phyloP scores from a whole-genome alignment of 768 basidiomycete species.

The Phaeolepiota aurea region DNA sequence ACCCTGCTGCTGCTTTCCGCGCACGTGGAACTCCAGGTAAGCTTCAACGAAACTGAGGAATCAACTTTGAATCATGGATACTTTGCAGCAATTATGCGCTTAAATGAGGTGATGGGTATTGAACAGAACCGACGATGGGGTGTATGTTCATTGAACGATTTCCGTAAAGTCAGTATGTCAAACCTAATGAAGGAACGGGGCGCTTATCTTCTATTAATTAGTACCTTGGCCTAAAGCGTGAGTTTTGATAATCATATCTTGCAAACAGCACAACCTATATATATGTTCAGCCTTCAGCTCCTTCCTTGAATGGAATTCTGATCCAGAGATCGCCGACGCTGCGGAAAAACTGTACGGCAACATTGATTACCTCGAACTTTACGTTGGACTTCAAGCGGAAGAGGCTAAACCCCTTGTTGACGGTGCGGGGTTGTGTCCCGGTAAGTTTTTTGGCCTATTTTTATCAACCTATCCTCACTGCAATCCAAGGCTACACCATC shows the following conservation, averaged over 20 bases:
- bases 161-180: constrained; percentile 44
- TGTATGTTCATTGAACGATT: constrained; percentile 78
- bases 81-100: constrained; percentile 45
- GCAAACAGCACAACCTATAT: not conserved
- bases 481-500: constrained; percentile 63
- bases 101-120: constrained; percentile 83
- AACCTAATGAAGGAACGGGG: not conserved
- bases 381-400: constrained; percentile 76
- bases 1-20: constrained; percentile 65
- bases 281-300: constrained; percentile 42
- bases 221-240: constrained; percentile 75
- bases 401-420: constrained; percentile 66
- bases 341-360: constrained; percentile 75
- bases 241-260: too few species aligned
- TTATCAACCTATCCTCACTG: not conserved
- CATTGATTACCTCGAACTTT: constrained; percentile 73
- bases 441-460: constrained; percentile 22
- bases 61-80: too few species aligned
- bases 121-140: constrained; percentile 73
- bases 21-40: constrained; percentile 66
- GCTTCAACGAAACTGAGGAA: constrained; percentile 3
- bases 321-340: constrained; percentile 56
- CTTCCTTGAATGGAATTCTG: constrained; percentile 79
- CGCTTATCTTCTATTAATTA: constrained; percentile 10
- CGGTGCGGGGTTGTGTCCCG: constrained; percentile 81